Conservation (phyloP, 2,329 filamentous ascomycete species). For the Pleurostoma richardsiae region DNA sequence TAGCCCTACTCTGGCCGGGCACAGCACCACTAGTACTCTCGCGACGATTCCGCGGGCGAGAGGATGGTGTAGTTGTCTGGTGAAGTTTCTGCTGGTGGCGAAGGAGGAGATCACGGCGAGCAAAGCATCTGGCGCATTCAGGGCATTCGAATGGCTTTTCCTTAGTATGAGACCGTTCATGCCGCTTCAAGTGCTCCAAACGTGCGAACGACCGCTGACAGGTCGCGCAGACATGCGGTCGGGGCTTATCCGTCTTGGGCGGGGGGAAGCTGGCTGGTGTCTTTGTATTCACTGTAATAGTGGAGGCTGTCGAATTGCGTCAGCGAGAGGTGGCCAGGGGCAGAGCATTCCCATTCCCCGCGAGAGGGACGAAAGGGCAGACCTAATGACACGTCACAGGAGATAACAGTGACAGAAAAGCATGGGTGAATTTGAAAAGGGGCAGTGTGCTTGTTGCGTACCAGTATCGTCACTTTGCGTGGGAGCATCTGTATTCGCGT, state of each 20-base stretch:
- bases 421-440: background rate
- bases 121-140: conserved; percentile 92
- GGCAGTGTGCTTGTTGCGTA: background rate
- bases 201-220: conserved; percentile 91
- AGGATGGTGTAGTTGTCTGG: conserved; percentile 82
- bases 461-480: background rate
- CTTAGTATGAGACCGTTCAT: conserved; percentile 97
- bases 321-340: background rate
- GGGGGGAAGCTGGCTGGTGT: conserved; percentile 56
- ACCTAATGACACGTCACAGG: background rate
- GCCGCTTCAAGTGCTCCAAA: conserved; percentile 92
- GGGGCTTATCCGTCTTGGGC: conserved; percentile 94
- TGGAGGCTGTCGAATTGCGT: conserved; percentile 31
- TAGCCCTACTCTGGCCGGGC: conserved; percentile 65
- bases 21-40: conserved; percentile 78
- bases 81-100: conserved; percentile 98
- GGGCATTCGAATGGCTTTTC: conserved; percentile 98
- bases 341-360: background rate
- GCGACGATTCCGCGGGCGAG: conserved; percentile 79
- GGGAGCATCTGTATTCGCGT: background rate
- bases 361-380: background rate
- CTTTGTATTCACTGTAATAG: conserved; percentile 47
- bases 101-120: conserved; percentile 82
- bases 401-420: background rate
- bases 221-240: conserved; percentile 88